A percentile compares a stretch with the other conserved stretches of the same genome.
Evolutionary conservation across 2,329 filamentous ascomycete species (phyloP).

Genomic region (Cladobotryum protrusum): DNA sequence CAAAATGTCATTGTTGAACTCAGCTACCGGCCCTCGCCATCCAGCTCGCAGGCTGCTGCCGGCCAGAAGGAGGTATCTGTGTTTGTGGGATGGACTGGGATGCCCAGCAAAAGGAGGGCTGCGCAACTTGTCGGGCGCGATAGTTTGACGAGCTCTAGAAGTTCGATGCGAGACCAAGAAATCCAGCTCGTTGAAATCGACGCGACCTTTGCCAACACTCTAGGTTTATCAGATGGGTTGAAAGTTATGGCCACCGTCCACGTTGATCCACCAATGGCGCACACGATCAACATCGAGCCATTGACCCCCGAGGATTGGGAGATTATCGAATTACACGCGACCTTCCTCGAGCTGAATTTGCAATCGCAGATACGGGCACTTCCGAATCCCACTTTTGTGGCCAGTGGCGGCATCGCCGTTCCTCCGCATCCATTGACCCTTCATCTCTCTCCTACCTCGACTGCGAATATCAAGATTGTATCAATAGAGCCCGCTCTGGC

Average conservation of each 20-base stretch:
- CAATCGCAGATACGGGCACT: constrained; percentile 87
- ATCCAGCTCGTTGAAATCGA: constrained; percentile 77
- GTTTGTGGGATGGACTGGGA: constrained; percentile 94
- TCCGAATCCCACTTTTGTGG: constrained; percentile 70
- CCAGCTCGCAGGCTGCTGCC: constrained; percentile 39
- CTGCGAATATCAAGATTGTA: constrained; percentile 81
- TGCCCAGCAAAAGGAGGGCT: constrained; percentile 84
- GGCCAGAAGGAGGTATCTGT: constrained; percentile 58
- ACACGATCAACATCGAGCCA: constrained; percentile 95
- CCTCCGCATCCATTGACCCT: constrained; percentile 76
- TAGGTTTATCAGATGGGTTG: constrained; percentile 75
- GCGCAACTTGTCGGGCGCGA: constrained; percentile 68
- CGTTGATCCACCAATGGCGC: constrained; percentile 81
- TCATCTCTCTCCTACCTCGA: constrained; percentile 91
- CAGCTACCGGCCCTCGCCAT: constrained; percentile 54
- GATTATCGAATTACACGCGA: constrained; percentile 95
- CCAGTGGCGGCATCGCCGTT: constrained; percentile 43
- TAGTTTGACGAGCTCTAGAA: constrained; percentile 56
- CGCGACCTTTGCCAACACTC: constrained; percentile 68
- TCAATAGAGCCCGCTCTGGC: constrained; percentile 72
- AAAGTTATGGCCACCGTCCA: constrained; percentile 70
- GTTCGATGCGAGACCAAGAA: constrained; percentile 66
- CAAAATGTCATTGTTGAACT: constrained; percentile 97
- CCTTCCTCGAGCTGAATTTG: constrained; percentile 90
- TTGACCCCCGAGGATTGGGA: constrained; percentile 96